phyloP scores from a whole-genome alignment of 352 stramenopile species.

The Globisporangium emineosum region DNA sequence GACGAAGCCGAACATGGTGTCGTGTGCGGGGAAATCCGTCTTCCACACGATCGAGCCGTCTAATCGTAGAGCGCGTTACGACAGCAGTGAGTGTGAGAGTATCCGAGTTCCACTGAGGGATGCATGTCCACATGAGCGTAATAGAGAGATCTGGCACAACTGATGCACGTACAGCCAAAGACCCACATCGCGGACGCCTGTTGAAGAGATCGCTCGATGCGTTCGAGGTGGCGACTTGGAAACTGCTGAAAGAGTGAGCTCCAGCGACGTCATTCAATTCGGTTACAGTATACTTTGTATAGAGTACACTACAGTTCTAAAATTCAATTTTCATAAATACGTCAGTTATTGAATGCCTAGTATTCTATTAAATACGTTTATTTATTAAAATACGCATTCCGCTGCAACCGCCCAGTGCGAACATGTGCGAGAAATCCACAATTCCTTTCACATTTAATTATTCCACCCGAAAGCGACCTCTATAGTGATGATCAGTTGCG shows the following conservation, averaged over 20 bases:
- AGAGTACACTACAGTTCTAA: too few relatives aligned
- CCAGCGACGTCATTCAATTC: background rate
- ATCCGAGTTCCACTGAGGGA: background rate
- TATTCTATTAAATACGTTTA: background rate
- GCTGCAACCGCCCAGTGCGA: background rate
- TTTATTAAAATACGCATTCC: background rate
- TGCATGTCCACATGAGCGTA: background rate
- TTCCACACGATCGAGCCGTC: constrained; percentile 37
- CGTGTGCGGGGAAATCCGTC: constrained; percentile 29
- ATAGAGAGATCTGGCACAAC: too few relatives aligned
- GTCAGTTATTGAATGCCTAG: too few relatives aligned
- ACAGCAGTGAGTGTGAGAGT: background rate
- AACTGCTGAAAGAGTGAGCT: too few relatives aligned
- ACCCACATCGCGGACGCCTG: constrained; percentile 1
- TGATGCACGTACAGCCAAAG: constrained; percentile 9
- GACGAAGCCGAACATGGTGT: constrained; percentile 48
- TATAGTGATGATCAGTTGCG: constrained; percentile 1
- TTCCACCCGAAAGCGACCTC: background rate
- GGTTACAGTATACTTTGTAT: background rate
- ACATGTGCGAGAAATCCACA: background rate
- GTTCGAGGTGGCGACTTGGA: background rate
- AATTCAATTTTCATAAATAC: too few relatives aligned
- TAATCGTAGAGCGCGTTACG: constrained; percentile 8
- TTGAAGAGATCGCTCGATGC: background rate
- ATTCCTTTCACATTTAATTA: background rate